Conservation (phyloP, 805 yeast genomes). For the Tetrapisispora arboricola region DNA sequence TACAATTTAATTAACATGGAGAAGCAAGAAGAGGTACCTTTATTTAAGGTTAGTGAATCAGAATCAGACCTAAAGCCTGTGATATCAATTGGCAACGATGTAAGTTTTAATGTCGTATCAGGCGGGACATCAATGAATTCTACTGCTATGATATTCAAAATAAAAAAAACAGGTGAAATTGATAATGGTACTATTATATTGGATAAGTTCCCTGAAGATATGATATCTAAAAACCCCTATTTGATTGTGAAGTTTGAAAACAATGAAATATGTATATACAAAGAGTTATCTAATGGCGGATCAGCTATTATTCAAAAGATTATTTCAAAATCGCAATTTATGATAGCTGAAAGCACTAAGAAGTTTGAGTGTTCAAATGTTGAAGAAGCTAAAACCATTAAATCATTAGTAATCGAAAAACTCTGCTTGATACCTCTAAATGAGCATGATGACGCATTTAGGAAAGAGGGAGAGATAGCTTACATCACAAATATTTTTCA, state of each 20-base stretch:
- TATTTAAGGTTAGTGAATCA: slow-evolving; percentile 23
- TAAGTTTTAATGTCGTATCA: slow-evolving; percentile 20
- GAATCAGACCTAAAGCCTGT: slow-evolving; percentile 17
- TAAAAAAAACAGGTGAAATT: slow-evolving; percentile 24
- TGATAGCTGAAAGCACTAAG: slow-evolving; percentile 7
- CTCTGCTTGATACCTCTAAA: slow-evolving; percentile 17
- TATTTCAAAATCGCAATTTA: background rate
- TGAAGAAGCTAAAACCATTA: slow-evolving; percentile 5
- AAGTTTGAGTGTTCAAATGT: slow-evolving; percentile 1
- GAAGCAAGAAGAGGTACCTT: slow-evolving; percentile 11
- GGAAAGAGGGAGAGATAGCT: slow-evolving; percentile 18
- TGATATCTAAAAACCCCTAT: slow-evolving; percentile 18
- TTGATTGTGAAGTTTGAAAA: slow-evolving; percentile 14
- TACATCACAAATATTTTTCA: slow-evolving; percentile 13
- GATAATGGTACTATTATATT: slow-evolving; percentile 24
- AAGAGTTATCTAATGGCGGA: slow-evolving; percentile 1
- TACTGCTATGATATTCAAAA: slow-evolving; percentile 24
- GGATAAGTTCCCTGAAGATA: slow-evolving; percentile 18
- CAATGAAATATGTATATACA: slow-evolving; percentile 8
- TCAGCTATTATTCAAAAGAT: background rate
- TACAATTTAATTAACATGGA: slow-evolving; percentile 21
- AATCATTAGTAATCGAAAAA: slow-evolving; percentile 14
- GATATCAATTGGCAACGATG: slow-evolving; percentile 11
- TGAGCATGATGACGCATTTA: slow-evolving; percentile 11
- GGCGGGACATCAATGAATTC: slow-evolving; percentile 22